Base-by-base conservation (phyloP, 352 stramenopile genomes). In the Phytopythium boreale region DNA sequence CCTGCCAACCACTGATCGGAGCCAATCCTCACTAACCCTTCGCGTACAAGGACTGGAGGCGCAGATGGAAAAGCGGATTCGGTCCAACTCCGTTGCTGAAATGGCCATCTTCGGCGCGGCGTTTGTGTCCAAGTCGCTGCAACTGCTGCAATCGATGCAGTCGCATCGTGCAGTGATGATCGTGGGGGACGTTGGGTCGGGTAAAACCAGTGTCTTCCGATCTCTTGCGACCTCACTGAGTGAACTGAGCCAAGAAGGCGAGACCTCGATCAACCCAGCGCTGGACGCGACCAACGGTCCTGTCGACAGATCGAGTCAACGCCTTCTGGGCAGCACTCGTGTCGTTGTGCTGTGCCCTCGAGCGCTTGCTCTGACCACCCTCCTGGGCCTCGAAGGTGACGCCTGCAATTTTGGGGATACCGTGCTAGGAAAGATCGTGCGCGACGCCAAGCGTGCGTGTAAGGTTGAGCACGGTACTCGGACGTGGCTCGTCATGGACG, bases 401-500 rank as follows among this genome's bases (percentile, higher is more conserved):
- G 44, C 69, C 7, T 58, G 17, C 19, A 17, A 17, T 5, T 47
- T 72, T 41, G 64, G 62, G 0, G 68, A 73, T 15, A 77, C 71
- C 12, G 52, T 89, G n/a, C 56, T 90, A 0, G 52, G 44, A 3
- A 78, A 78, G 2, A 17, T 89, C 27, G 37, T 83, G 15, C 72
- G 72, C 20, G 83, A 87, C 24, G 73, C 80, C 24, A 90, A 89
- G 56, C 24, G n/a, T 8, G 52, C 24, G 14, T 58, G 64, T 36
- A 65, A 63, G 41, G 39, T 19, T 19, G 12, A 62, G 70, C 24
- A 57, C 19, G 29, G 61, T 11, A 61, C 67, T 8, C 64, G 80
- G 10, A 88, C 82, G 20, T 94, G 85, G 83, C 61, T 92, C 8
- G 60, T 91, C 7, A 64, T 94, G 19, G 85, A 94, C 61, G 82